phyloP scores from a whole-genome alignment of 2,329 filamentous ascomycete genomes.

The Aspergillus udagawae region DNA sequence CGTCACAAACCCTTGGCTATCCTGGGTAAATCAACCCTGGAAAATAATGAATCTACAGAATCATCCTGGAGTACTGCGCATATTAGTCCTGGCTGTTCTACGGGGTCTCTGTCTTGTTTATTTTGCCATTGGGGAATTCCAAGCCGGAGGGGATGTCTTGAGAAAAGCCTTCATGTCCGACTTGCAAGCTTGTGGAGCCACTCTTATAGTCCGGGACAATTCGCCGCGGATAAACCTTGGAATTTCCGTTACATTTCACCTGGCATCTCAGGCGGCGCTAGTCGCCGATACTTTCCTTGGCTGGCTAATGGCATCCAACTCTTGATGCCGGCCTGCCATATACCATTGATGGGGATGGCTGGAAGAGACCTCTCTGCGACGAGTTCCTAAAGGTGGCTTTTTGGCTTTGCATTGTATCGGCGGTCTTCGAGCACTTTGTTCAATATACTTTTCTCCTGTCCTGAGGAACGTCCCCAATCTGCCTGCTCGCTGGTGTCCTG shows the following conservation, averaged over 20 bases:
- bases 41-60: not conserved
- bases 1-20: conserved; percentile 6
- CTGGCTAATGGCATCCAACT: conserved; percentile 7
- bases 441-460: conserved; percentile 14
- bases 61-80: not conserved
- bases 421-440: conserved; percentile 12
- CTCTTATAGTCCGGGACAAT: conserved; percentile 16
- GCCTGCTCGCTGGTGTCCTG: conserved; percentile 16
- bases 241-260: conserved; percentile 3
- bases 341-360: conserved; percentile 17
- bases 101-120: not conserved
- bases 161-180: conserved; percentile 9
- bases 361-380: conserved; percentile 17
- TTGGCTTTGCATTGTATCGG: conserved; percentile 20
- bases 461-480: conserved; percentile 10
- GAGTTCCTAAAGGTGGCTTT: conserved; percentile 28
- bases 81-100: not conserved
- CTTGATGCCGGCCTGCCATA: conserved; percentile 7
- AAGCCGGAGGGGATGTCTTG: conserved; percentile 15
- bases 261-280: conserved; percentile 9
- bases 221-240: conserved; percentile 16
- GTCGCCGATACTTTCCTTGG: conserved; percentile 6
- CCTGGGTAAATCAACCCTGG: not conserved
- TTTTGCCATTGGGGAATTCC: conserved; percentile 12
- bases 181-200: conserved; percentile 14